Evolutionary conservation across 2,329 filamentous ascomycete species (phyloP).

Genomic region (Ilyonectria sp.): DNA sequence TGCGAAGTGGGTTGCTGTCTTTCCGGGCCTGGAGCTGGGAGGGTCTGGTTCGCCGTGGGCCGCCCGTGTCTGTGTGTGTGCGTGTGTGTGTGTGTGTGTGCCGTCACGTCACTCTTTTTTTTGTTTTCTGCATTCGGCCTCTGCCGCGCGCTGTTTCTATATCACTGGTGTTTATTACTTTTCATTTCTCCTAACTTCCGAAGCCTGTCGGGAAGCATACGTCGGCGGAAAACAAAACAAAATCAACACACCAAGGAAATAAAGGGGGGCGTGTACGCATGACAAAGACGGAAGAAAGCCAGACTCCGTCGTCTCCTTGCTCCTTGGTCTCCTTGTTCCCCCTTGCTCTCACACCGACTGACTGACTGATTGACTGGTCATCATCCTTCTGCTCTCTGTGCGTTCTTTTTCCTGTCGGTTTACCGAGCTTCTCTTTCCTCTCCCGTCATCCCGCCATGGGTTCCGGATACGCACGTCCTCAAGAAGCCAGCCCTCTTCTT

Average conservation of each 20-base stretch:
- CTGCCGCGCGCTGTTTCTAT: slow-evolving; percentile 17
- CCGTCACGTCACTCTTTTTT: slow-evolving; percentile 11
- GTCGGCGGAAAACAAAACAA: slow-evolving; percentile 5
- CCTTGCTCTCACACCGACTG: slow-evolving; percentile 20
- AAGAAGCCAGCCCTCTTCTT: slow-evolving; percentile 20
- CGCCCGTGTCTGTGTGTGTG: background rate
- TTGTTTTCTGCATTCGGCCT: slow-evolving; percentile 17
- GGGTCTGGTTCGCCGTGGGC: background rate
- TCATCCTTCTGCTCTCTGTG: slow-evolving; percentile 16
- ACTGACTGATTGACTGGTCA: slow-evolving; percentile 11
- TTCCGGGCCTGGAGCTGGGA: background rate
- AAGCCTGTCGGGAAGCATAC: slow-evolving; percentile 20
- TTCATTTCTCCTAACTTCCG: slow-evolving; percentile 28
- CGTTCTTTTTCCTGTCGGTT: slow-evolving; percentile 10
- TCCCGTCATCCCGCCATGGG: slow-evolving; percentile 20
- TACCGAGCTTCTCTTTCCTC: slow-evolving; percentile 18
- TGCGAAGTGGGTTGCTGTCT: slow-evolving; percentile 13
- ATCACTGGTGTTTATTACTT: slow-evolving; percentile 21
- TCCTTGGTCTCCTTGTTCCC: background rate
- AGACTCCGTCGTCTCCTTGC: slow-evolving; percentile 2
- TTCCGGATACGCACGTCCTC: slow-evolving; percentile 7
- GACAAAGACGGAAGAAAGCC: background rate
- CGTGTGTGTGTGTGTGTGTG: background rate
- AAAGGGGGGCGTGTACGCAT: slow-evolving; percentile 18
- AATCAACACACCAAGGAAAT: background rate